Percentiles rank a stretch among this genome's conserved stretches.
Evolutionary conservation across 768 basidiomycete genomes (phyloP).

Genomic region (Xerocomus potaroensis): DNA sequence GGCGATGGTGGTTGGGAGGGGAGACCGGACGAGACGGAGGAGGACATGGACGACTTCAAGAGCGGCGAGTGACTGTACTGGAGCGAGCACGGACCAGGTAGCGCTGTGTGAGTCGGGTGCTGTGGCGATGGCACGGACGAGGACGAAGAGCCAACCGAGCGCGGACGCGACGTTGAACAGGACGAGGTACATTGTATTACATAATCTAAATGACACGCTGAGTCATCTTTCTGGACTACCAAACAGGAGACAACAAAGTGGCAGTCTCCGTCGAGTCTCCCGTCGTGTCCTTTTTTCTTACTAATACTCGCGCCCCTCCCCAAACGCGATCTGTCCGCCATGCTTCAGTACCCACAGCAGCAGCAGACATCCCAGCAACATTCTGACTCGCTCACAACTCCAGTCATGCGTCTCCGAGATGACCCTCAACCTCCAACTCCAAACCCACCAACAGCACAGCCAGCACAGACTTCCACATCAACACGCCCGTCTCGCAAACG

Average conservation of each 20-base stretch:
- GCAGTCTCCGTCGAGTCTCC: not conserved
- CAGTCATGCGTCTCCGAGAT: conserved; percentile 60
- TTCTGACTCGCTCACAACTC: conserved; percentile 14
- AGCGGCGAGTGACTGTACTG: conserved; percentile 79
- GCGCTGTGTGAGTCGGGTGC: conserved; percentile 21
- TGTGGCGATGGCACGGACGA: conserved; percentile 50
- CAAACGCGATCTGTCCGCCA: conserved; percentile 26
- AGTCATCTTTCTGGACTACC: conserved; percentile 3
- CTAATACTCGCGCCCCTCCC: conserved; percentile 35
- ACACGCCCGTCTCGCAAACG: conserved; percentile 51
- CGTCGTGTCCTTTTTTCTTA: conserved; percentile 35
- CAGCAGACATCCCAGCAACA: conserved; percentile 8
- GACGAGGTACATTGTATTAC: conserved; percentile 53
- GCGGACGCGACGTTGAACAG: conserved; percentile 76
- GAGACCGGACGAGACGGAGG: conserved; percentile 75
- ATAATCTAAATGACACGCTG: conserved; percentile 8
- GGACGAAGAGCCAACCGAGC: conserved; percentile 70
- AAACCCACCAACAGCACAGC: conserved; percentile 17
- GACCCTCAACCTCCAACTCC: conserved; percentile 34
- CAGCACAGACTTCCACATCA: conserved; percentile 5
- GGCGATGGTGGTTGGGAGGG: conserved; percentile 65
- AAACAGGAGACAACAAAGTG: conserved; percentile 24
- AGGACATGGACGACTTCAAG: conserved; percentile 83
- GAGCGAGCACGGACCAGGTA: conserved; percentile 53
- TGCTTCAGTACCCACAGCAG: conserved; percentile 29